These are phyloP conservation scores for Nicotiana benthamiana DNA, from an alignment of 257 asterid genomes.

Conservation along the genomic window DNA sequence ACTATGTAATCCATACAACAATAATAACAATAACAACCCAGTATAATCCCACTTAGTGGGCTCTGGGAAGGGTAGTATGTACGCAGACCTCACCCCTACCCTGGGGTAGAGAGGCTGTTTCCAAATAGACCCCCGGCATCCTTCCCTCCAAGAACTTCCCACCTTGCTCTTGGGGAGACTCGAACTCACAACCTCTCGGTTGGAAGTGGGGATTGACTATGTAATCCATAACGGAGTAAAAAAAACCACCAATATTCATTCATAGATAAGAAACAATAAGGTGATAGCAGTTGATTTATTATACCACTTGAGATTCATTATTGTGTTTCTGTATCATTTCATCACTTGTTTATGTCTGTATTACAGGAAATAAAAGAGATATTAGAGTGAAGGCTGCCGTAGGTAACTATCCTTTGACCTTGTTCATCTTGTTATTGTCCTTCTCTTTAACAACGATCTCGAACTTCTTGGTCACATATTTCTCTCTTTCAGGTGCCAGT, in stretches of 20 bases:
- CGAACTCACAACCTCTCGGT: no score
- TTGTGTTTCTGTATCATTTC: not conserved
- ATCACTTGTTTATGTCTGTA: not conserved
- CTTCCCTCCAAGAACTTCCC: no score
- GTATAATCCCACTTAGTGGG: no score
- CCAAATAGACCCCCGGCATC: no score
- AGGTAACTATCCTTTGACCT: not conserved
- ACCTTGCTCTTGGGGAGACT: no score
- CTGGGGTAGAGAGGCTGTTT: no score
- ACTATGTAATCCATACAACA: not conserved
- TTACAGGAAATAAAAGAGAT: conserved; percentile 2
- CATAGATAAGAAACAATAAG: not conserved
- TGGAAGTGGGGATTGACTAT: no score
- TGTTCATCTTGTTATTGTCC: not conserved
- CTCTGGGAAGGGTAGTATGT: no score
- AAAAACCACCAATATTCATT: not conserved
- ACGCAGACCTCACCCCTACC: no score
- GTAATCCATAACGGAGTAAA: not conserved
- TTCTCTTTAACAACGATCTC: not conserved
- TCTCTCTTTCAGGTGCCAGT: conserved; percentile 26
- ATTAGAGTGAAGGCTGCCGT: not conserved
- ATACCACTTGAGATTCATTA: not conserved
- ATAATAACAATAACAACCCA: no score
- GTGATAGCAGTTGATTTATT: not conserved
- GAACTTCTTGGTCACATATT: not conserved